A percentile compares a stretch with the other conserved stretches of the same genome.
These are phyloP conservation scores for Monosporascus sp. DNA, from an alignment of 2,329 filamentous ascomycete genomes.

Conservation along the genomic window DNA sequence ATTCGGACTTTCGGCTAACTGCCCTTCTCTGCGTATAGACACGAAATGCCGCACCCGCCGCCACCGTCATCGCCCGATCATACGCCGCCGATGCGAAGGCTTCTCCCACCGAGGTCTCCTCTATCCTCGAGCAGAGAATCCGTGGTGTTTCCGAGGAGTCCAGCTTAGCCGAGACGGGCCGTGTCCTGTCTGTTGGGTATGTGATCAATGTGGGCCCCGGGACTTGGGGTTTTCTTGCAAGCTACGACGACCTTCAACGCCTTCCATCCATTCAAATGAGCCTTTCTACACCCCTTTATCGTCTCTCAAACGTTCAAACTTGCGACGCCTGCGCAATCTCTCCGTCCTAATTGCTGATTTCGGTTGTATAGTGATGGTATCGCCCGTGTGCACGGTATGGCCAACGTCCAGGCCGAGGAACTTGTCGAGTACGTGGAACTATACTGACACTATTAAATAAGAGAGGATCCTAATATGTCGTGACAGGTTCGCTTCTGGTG, in stretches of 20 bases:
- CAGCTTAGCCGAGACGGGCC: conserved; percentile 94
- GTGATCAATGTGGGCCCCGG: conserved; percentile 34
- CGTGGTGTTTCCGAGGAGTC: conserved; percentile 97
- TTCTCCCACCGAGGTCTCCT: conserved; percentile 94
- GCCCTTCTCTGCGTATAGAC: conserved; percentile 56
- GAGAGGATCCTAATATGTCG: not conserved
- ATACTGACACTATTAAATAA: not conserved
- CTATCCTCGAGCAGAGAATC: conserved; percentile 98
- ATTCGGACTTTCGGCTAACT: conserved; percentile 53
- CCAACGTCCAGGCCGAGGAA: conserved; percentile 99
- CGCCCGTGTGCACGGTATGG: conserved; percentile 98
- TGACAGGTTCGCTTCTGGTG: conserved; percentile 90
- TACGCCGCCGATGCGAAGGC: conserved; percentile 96
- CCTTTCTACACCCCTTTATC: not conserved
- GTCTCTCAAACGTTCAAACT: not conserved
- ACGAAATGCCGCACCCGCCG: conserved; percentile 79
- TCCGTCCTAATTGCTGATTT: conserved; percentile 19
- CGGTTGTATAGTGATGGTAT: conserved; percentile 88
- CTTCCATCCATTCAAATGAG: not conserved
- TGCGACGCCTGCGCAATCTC: conserved; percentile 1
- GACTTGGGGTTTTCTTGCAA: conserved; percentile 19
- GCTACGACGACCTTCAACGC: not conserved
- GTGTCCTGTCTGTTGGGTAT: conserved; percentile 98
- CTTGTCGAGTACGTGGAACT: conserved; percentile 84
- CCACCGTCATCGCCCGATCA: conserved; percentile 73